These are phyloP conservation scores for Neltuma alba DNA, from an alignment of 306 rosid genomes.

Conservation along the genomic window DNA sequence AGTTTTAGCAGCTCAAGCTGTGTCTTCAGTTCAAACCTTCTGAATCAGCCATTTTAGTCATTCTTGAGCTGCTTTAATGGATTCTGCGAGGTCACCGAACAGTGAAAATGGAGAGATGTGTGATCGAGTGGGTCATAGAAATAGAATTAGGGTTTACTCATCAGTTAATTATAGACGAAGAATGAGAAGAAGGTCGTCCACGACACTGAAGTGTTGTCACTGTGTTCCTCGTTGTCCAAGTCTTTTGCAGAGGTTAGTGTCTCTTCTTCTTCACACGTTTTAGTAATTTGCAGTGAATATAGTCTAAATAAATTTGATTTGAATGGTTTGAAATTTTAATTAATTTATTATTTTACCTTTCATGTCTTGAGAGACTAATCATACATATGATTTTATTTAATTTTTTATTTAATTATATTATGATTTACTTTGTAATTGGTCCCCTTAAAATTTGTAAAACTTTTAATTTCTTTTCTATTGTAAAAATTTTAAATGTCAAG, in stretches of 20 bases:
- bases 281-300: too few relatives aligned
- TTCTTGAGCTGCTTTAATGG: constrained; percentile 4
- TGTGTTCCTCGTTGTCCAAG: constrained; percentile 16
- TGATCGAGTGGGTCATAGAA: not conserved
- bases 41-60: not conserved
- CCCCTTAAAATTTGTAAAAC: too few relatives aligned
- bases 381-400: too few relatives aligned
- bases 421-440: too few relatives aligned
- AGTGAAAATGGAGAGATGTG: not conserved
- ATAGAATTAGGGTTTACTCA: constrained; percentile 26
- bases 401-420: too few relatives aligned
- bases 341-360: too few relatives aligned
- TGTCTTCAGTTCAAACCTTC: not conserved
- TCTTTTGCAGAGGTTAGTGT: constrained; percentile 10
- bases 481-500: too few relatives aligned
- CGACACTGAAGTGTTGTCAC: not conserved
- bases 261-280: not conserved
- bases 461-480: too few relatives aligned
- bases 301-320: too few relatives aligned
- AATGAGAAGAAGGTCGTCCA: constrained; percentile 2
- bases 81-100: constrained; percentile 5
- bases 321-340: too few relatives aligned
- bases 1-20: not conserved
- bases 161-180: not conserved
- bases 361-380: too few relatives aligned